phyloP scores from a whole-genome alignment of 2,329 filamentous ascomycete genomes.

The Verruconis gallopava region DNA sequence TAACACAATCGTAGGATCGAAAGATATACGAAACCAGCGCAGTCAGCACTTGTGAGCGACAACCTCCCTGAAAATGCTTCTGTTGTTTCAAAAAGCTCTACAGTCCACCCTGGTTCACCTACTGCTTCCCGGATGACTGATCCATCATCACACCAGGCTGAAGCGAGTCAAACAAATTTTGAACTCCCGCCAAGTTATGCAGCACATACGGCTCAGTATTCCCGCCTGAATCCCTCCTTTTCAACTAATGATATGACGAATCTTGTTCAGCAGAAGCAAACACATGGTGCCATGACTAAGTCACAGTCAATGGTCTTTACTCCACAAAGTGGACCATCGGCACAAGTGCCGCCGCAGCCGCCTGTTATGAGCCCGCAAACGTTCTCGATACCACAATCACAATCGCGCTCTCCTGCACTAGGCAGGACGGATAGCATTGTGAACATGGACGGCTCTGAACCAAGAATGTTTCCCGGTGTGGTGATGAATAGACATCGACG shows the following conservation, averaged over 20 bases:
- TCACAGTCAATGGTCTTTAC: slow-evolving; percentile 12
- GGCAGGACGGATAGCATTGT: slow-evolving; percentile 12
- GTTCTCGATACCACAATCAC: background rate
- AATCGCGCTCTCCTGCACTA: too few species aligned
- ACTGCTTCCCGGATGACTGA: slow-evolving; percentile 29
- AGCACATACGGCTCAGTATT: slow-evolving; percentile 13
- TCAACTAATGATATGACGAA: background rate
- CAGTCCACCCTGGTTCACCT: slow-evolving; percentile 23
- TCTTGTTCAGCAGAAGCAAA: background rate
- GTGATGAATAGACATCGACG: slow-evolving; percentile 24
- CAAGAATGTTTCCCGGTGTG: slow-evolving; percentile 59
- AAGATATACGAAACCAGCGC: slow-evolving; percentile 7
- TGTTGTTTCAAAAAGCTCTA: background rate
- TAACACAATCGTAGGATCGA: slow-evolving; percentile 17
- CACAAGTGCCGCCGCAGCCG: slow-evolving; percentile 29
- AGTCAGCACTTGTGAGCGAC: slow-evolving; percentile 1
- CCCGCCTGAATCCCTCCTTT: slow-evolving; percentile 12
- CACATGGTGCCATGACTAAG: too few species aligned
- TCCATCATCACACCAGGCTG: too few species aligned
- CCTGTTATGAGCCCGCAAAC: slow-evolving; percentile 21
- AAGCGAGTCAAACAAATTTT: too few species aligned
- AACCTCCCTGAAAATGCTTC: slow-evolving; percentile 8
- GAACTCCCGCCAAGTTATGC: slow-evolving; percentile 12
- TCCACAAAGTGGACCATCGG: slow-evolving; percentile 26
- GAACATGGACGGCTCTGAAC: slow-evolving; percentile 42